Conservation (phyloP, 1,284 basidiomycete species). For the Tilletiopsis washingtonensis region DNA sequence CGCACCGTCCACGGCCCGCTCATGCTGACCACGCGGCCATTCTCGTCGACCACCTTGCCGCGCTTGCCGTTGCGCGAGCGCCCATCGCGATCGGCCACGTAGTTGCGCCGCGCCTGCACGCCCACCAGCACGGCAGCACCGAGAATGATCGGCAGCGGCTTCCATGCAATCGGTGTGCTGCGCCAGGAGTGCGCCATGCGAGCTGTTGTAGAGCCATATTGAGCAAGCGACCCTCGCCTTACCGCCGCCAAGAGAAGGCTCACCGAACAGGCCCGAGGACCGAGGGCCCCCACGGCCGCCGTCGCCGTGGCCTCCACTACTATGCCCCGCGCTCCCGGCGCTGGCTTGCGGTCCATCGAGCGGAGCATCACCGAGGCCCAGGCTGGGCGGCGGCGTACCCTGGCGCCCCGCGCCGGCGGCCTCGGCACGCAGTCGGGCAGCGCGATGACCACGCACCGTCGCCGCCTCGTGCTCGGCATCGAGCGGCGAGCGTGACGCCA, state of each 20-base stretch:
- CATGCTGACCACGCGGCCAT: conserved; percentile 56
- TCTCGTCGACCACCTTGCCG: conserved; percentile 57
- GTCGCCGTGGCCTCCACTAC: not conserved
- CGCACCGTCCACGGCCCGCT: conserved; percentile 91
- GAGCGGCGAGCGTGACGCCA: too few species aligned
- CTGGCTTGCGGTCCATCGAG: conserved; percentile 7
- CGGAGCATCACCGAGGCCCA: conserved; percentile 2
- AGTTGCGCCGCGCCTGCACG: conserved; percentile 63
- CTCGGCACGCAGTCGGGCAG: conserved; percentile 10
- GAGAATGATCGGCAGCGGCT: conserved; percentile 83
- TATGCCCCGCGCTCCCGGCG: not conserved
- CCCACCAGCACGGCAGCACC: conserved; percentile 41
- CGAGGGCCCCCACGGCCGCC: conserved; percentile 7
- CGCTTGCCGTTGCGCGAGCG: conserved; percentile 15
- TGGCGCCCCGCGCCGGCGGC: not conserved
- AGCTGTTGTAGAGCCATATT: conserved; percentile 39
- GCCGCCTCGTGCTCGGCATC: conserved; percentile 35
- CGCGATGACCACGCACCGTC: conserved; percentile 37
- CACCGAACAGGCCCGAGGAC: not conserved
- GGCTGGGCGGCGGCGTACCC: too few species aligned
- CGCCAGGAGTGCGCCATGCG: conserved; percentile 66
- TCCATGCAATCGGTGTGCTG: conserved; percentile 86
- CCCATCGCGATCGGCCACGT: conserved; percentile 42
- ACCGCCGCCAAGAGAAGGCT: not conserved
- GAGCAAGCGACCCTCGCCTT: not conserved